Evolutionary conservation across 495 filamentous ascomycete genomes (phyloP).

Genomic region (Talaromyces ruber): DNA sequence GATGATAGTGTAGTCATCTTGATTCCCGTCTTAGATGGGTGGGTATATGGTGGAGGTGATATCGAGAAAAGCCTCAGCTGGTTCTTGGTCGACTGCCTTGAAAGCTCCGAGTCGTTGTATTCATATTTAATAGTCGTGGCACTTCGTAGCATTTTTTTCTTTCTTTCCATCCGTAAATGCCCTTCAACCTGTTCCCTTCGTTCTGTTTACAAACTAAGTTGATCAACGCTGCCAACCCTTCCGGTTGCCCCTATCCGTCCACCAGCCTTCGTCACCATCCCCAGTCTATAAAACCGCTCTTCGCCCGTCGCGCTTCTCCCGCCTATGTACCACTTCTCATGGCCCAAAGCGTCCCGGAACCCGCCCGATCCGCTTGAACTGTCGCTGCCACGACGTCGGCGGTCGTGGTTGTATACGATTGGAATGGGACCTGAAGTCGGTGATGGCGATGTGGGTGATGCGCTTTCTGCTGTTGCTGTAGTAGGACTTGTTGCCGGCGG

Average conservation of each 20-base stretch:
- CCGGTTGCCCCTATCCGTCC: constrained; percentile 44
- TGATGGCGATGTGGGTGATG: constrained; percentile 8
- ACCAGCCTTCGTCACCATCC: constrained; percentile 47
- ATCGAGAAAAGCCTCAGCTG: background rate
- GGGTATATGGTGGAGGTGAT: background rate
- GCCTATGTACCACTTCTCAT: constrained; percentile 85
- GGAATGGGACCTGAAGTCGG: constrained; percentile 16
- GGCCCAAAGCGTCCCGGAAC: constrained; percentile 66
- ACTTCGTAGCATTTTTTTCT: background rate
- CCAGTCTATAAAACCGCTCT: constrained; percentile 74
- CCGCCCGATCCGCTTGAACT: constrained; percentile 56
- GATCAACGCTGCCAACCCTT: constrained; percentile 52
- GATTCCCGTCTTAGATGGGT: background rate
- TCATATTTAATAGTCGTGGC: background rate
- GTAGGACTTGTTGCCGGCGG: constrained; percentile 4
- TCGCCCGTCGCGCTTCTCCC: constrained; percentile 78
- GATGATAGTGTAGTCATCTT: background rate
- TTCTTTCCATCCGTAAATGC: background rate
- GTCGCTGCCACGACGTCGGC: constrained; percentile 65
- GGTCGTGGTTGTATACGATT: constrained; percentile 26
- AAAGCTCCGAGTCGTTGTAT: background rate
- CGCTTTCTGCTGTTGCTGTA: constrained; percentile 13
- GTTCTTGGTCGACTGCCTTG: background rate
- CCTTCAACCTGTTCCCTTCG: background rate
- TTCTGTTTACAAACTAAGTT: constrained; percentile 46